phyloP scores from a whole-genome alignment of 257 asterid genomes.

The Haberlea rhodopensis region DNA sequence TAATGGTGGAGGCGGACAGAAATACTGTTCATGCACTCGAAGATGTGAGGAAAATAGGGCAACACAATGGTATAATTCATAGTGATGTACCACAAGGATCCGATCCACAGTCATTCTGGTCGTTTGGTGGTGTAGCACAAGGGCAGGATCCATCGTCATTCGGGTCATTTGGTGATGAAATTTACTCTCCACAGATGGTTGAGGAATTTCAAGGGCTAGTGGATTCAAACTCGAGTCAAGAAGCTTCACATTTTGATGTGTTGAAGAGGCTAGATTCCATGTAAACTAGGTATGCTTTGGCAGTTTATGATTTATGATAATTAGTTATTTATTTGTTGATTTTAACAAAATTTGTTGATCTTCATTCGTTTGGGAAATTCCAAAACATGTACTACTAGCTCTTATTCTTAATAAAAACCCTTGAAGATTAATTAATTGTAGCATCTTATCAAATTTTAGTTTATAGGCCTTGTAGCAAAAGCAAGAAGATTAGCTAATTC shows the following conservation, averaged over 20 bases:
- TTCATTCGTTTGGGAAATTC: neutral
- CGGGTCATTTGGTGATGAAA: constrained; percentile 12
- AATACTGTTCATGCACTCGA: neutral
- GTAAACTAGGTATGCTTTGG: constrained; percentile 11
- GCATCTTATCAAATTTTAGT: too few species aligned
- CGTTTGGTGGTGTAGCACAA: neutral
- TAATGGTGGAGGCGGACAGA: constrained; percentile 1
- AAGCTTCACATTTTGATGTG: constrained; percentile 17
- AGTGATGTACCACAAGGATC: constrained; percentile 17
- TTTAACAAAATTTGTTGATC: too few species aligned
- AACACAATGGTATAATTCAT: neutral
- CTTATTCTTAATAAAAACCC: neutral
- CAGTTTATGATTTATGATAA: neutral
- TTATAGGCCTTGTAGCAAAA: neutral
- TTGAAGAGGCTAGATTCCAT: constrained; percentile 23
- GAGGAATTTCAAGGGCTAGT: constrained; percentile 26
- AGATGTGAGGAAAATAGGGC: neutral
- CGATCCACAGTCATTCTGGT: neutral
- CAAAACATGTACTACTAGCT: neutral
- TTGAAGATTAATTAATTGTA: too few species aligned
- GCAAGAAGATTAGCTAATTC: too few species aligned
- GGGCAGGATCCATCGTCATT: neutral
- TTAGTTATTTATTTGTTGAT: too few species aligned
- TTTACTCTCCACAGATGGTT: constrained; percentile 22
- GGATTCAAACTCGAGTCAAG: constrained; percentile 28